A percentile compares a stretch with the other conserved stretches of the same genome.
These are phyloP conservation scores for Biscogniauxia mediterranea DNA, from an alignment of 2,329 filamentous ascomycete genomes.

Conservation along the genomic window DNA sequence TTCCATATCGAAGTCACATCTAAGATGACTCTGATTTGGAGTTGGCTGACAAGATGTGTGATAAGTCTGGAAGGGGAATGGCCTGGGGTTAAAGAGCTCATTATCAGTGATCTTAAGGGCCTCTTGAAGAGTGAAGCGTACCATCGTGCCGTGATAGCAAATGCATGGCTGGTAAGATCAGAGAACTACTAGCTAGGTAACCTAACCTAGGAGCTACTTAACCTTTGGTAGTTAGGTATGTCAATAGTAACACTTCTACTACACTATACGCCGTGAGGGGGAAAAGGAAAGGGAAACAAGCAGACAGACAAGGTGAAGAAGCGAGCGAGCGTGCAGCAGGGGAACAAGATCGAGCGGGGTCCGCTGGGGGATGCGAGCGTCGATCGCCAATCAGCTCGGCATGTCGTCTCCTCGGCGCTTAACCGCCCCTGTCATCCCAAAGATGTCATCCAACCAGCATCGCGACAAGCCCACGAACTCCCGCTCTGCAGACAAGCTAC, in stretches of 20 bases:
- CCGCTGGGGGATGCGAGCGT: constrained; percentile 18
- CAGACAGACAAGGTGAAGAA: constrained; percentile 5
- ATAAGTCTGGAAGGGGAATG: constrained; percentile 17
- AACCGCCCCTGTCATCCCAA: constrained; percentile 27
- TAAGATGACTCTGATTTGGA: not conserved
- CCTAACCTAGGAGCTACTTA: not conserved
- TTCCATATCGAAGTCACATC: not conserved
- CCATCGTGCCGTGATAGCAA: not conserved
- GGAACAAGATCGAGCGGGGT: constrained; percentile 23
- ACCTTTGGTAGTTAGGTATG: not conserved
- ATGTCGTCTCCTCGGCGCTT: constrained; percentile 29
- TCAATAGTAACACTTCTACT: too few relatives aligned
- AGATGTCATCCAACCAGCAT: constrained; percentile 32
- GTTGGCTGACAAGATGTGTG: constrained; percentile 7
- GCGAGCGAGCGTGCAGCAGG: constrained; percentile 5
- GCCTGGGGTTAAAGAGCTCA: constrained; percentile 1
- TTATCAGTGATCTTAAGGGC: not conserved
- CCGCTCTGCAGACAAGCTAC: constrained; percentile 23
- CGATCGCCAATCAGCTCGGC: constrained; percentile 28
- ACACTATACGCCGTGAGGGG: constrained; percentile 15
- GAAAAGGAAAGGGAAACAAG: not conserved
- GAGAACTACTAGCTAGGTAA: too few relatives aligned
- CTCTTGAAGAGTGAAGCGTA: not conserved
- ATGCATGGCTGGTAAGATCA: not conserved
- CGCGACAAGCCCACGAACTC: constrained; percentile 19